A percentile compares a stretch with the other conserved stretches of the same genome.
These are phyloP conservation scores for Globisporangium parvum DNA, from an alignment of 352 stramenopile species.

Conservation along the genomic window DNA sequence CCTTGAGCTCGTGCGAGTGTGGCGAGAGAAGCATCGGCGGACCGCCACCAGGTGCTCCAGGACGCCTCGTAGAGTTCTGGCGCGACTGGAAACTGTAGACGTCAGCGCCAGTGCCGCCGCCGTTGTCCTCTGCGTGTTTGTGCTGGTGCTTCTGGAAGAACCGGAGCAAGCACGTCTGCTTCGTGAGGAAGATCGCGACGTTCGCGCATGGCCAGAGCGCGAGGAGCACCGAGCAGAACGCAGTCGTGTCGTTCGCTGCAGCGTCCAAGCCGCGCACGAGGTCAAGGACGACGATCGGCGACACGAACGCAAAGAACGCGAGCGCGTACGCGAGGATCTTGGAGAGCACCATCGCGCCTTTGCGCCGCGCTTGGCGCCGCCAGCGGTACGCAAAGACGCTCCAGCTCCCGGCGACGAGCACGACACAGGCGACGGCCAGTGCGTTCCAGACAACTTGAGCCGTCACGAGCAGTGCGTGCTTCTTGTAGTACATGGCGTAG, in stretches of 20 bases:
- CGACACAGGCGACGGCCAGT: constrained; percentile 49
- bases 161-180: constrained; percentile 48
- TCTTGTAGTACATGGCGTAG: constrained; percentile 59
- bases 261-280: constrained; percentile 41
- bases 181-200: constrained; percentile 68
- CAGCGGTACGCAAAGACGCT: constrained; percentile 47
- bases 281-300: constrained; percentile 63
- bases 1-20: constrained; percentile 68
- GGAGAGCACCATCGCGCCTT: constrained; percentile 60
- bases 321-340: constrained; percentile 79
- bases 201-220: constrained; percentile 80
- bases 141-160: constrained; percentile 37
- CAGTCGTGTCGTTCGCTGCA: constrained; percentile 26
- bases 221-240: constrained; percentile 37
- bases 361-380: constrained; percentile 28
- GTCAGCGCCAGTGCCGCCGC: constrained; percentile 7
- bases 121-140: not conserved
- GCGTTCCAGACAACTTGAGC: constrained; percentile 74
- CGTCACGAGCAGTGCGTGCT: constrained; percentile 28
- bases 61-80: not conserved
- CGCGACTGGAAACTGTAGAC: constrained; percentile 24
- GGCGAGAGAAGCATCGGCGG: constrained; percentile 48
- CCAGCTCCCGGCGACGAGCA: constrained; percentile 57
- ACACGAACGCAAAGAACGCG: constrained; percentile 69
- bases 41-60: not conserved